Evolutionary conservation across 495 filamentous ascomycete species (phyloP).

Genomic region (Clavariopsis aquatica): DNA sequence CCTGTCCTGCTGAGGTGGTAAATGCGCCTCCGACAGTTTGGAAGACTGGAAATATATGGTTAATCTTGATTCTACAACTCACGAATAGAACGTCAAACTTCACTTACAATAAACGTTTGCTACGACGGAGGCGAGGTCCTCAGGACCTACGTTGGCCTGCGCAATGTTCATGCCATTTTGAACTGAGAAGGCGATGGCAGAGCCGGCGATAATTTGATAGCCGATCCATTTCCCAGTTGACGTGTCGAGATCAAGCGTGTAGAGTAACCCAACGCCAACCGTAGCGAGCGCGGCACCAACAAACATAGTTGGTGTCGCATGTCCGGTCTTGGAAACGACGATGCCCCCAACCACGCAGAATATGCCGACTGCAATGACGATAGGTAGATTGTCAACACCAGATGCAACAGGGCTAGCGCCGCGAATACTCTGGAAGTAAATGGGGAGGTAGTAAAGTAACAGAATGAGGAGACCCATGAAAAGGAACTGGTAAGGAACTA

Average conservation of each 20-base stretch:
- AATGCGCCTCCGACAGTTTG: slow-evolving; percentile 35
- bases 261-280: slow-evolving; percentile 31
- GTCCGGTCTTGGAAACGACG: slow-evolving; percentile 12
- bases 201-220: slow-evolving; percentile 10
- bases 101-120: slow-evolving; percentile 36
- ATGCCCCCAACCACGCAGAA: slow-evolving; percentile 7
- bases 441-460: slow-evolving; percentile 42
- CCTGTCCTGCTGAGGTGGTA: slow-evolving; percentile 34
- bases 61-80: no score
- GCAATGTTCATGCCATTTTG: slow-evolving; percentile 27
- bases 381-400: slow-evolving; percentile 39
- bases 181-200: slow-evolving; percentile 24
- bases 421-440: slow-evolving; percentile 41
- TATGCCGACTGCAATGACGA: slow-evolving; percentile 47
- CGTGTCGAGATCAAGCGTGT: slow-evolving; percentile 32
- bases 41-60: not conserved
- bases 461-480: slow-evolving; percentile 24
- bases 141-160: slow-evolving; percentile 26
- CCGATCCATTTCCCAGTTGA: slow-evolving; percentile 36
- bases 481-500: slow-evolving; percentile 24
- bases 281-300: slow-evolving; percentile 18
- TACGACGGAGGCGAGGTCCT: slow-evolving; percentile 37
- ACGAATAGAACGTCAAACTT: slow-evolving; percentile 19
- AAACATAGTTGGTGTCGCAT: slow-evolving; percentile 20
- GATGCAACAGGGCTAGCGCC: slow-evolving; percentile 29